phyloP scores from a whole-genome alignment of 2,329 filamentous ascomycete genomes.

The Teratosphaeria destructans region DNA sequence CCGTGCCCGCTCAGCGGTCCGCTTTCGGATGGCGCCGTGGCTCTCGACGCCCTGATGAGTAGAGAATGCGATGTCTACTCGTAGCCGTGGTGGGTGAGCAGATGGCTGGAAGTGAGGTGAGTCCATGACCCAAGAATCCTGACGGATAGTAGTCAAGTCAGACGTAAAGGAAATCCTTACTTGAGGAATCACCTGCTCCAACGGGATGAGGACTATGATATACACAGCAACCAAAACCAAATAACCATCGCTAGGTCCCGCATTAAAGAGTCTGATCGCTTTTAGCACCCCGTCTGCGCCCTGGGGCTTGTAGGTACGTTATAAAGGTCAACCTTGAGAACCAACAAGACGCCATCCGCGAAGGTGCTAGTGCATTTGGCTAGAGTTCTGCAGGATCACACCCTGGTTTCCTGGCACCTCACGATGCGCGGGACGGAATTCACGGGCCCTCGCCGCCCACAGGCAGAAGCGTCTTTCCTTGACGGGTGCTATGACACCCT shows the following conservation, averaged over 20 bases:
- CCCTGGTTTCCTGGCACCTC: neutral
- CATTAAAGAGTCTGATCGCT: conserved; percentile 14
- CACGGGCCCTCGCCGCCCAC: neutral
- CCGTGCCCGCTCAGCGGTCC: conserved; percentile 15
- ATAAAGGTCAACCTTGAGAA: conserved; percentile 16
- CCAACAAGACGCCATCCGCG: conserved; percentile 14
- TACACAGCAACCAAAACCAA: conserved; percentile 7
- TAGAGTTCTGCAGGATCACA: neutral
- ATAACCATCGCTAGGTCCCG: conserved; percentile 13
- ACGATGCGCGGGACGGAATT: neutral
- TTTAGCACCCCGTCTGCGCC: conserved; percentile 14
- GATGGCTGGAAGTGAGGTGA: conserved; percentile 22
- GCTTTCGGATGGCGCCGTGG: conserved; percentile 22
- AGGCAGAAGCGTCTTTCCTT: neutral
- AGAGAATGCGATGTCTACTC: conserved; percentile 19
- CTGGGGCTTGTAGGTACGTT: conserved; percentile 14
- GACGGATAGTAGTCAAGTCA: conserved; percentile 1
- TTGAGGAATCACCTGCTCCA: conserved; percentile 4
- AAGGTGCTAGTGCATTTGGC: conserved; percentile 11
- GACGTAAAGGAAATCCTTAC: conserved; percentile 7
- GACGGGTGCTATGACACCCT: neutral
- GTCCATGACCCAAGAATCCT: conserved; percentile 18
- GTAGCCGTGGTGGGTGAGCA: conserved; percentile 11
- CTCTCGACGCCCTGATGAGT: conserved; percentile 11
- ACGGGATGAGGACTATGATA: conserved; percentile 11